A percentile compares a stretch with the other conserved stretches of the same genome.
Evolutionary conservation across 176 grass and related monocot species (phyloP).

Genomic region (Saccharum officinarum): DNA sequence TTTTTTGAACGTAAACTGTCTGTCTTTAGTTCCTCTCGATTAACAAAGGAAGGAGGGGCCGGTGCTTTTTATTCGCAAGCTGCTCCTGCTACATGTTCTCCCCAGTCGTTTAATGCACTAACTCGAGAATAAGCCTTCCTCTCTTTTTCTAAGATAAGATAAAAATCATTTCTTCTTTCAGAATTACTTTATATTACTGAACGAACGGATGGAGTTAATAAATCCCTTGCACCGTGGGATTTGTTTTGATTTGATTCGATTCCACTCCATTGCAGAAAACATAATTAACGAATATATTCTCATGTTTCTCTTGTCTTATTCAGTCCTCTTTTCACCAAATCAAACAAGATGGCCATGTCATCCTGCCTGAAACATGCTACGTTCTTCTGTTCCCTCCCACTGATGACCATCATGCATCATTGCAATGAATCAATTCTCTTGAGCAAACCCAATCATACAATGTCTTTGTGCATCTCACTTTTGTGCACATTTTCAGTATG

Average conservation of each 20-base stretch:
- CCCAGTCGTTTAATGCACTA: not conserved
- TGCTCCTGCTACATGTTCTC: not conserved
- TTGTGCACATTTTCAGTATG: not conserved
- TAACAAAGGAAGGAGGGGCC: not conserved
- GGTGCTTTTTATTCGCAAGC: not conserved
- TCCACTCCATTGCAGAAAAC: not conserved
- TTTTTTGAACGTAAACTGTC: too few relatives aligned
- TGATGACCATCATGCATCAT: not conserved
- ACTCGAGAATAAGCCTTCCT: not conserved
- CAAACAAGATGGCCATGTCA: not conserved
- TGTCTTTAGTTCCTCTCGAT: not conserved
- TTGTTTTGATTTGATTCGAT: not conserved
- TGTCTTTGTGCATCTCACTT: not conserved
- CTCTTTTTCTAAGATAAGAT: not conserved
- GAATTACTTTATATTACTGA: not conserved
- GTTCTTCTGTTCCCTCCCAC: not conserved
- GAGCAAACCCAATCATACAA: not conserved
- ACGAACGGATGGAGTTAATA: not conserved
- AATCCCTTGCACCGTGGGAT: not conserved
- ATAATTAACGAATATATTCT: not conserved
- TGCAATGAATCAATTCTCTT: not conserved
- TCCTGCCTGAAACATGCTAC: not conserved
- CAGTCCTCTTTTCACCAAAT: not conserved
- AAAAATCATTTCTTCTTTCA: not conserved
- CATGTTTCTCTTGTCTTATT: not conserved